Evolutionary conservation across 2,329 filamentous ascomycete species (phyloP), one percentile per base, ranked within the genome.

Genomic region (Gnomoniopsis smithogilvyi): DNA sequence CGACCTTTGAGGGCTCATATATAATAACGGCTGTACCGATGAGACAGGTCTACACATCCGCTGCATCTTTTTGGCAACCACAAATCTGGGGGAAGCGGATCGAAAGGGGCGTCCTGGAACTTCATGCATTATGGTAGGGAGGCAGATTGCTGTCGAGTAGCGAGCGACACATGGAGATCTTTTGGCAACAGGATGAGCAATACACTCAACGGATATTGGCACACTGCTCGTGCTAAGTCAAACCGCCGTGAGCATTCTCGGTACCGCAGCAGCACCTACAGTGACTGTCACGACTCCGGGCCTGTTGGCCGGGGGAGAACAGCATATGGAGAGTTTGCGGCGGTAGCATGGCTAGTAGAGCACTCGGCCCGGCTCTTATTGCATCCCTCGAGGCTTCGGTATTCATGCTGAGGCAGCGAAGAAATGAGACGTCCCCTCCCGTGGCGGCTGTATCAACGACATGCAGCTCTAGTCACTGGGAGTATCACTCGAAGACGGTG

Each of bases 11-110:
- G 66, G 66, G 36, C 49, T 64, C 33, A 62, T 67, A 19, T 67
- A 63, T 21, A 51, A 60, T 21, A 64, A 64, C 43, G 66, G 66
- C 47, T 67, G 64, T 41, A 67, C 64, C 6, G 65, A 67, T 33
- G 43, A 41, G n/a, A 58, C 58, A 1, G 64, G 64, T 7, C 34
- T 56, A 30, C n/a, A n/a, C n/a, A n/a, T n/a, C n/a, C n/a, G n/a
- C n/a, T n/a, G n/a, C n/a, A 30, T 4, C 26, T 30, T 30, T 30
- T 6, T 26, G 59, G 61, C 48, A 43, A 56, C 58, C 1, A 62
- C 62, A 11, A 43, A 54, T n/a, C 62, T n/a, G n/a, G 62, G 62
- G 53, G 50, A 12, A 59, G 56, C 4, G 60, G 54, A 15, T 54
- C 50, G 3, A n/a, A 22, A 14, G 50, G 49, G 15, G 15, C 36